These are phyloP conservation scores for Aspergillus fructus DNA, from an alignment of 2,329 filamentous ascomycete genomes.

Conservation along the genomic window DNA sequence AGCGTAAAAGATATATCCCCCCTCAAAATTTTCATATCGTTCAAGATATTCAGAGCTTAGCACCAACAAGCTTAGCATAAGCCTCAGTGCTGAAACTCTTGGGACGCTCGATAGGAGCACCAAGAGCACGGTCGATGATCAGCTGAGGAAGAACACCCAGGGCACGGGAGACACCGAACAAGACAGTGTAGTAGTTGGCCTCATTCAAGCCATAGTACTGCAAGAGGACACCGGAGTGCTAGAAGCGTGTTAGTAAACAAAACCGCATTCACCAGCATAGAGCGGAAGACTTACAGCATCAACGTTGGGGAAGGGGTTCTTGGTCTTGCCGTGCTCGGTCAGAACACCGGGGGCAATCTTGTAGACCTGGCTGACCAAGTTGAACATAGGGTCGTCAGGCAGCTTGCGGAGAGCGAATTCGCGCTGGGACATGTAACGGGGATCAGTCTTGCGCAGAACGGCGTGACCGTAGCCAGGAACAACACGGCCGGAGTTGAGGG, in stretches of 20 bases:
- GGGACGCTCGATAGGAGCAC: slow-evolving; percentile 95
- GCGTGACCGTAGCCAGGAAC: slow-evolving; percentile 98
- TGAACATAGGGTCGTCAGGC: slow-evolving; percentile 98
- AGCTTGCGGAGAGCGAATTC: slow-evolving; percentile 93
- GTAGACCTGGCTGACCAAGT: slow-evolving; percentile 99
- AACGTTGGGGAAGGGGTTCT: slow-evolving; percentile 99
- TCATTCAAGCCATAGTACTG: slow-evolving; percentile 99
- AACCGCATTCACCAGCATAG: neutral
- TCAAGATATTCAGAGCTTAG: slow-evolving; percentile 71
- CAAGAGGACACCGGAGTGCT: slow-evolving; percentile 95
- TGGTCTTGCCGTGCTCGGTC: slow-evolving; percentile 99
- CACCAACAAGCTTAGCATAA: slow-evolving; percentile 87
- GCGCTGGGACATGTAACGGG: slow-evolving; percentile 97
- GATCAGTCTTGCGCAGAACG: slow-evolving; percentile 99
- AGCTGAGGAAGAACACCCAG: slow-evolving; percentile 98
- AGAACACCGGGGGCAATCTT: slow-evolving; percentile 98
- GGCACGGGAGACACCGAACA: slow-evolving; percentile 97
- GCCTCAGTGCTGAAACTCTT: slow-evolving; percentile 99
- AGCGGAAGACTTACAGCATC: slow-evolving; percentile 61
- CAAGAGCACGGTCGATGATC: slow-evolving; percentile 98
- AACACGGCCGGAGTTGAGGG: slow-evolving; percentile 91
- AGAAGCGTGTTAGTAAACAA: slow-evolving; percentile 15
- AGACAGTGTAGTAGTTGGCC: slow-evolving; percentile 99
- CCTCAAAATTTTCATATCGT: slow-evolving; percentile 15
- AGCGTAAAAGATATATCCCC: slow-evolving; percentile 15